phyloP scores from a whole-genome alignment of 1,139 yeast genomes.

The Kodamaea sp. region DNA sequence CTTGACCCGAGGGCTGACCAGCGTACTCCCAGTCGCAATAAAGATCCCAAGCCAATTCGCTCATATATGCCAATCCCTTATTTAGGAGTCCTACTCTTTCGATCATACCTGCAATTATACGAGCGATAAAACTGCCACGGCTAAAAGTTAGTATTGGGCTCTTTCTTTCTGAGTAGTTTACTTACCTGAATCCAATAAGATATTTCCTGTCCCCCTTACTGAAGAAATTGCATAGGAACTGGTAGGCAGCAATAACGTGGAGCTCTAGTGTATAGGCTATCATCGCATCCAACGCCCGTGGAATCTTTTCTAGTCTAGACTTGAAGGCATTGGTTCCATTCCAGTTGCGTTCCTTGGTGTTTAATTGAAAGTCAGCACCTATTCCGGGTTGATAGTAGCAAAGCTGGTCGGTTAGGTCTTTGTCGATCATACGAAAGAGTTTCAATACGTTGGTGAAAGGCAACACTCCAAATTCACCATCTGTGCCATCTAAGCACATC shows the following conservation, averaged over 20 bases:
- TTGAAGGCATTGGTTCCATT: slow-evolving; percentile 3
- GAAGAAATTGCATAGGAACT: slow-evolving; percentile 50
- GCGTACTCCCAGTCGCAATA: slow-evolving; percentile 63
- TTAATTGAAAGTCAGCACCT: slow-evolving; percentile 50
- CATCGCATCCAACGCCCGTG: slow-evolving; percentile 41
- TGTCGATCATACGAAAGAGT: slow-evolving; percentile 53
- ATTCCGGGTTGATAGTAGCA: slow-evolving; percentile 71
- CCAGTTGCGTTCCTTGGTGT: slow-evolving; percentile 22
- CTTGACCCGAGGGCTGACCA: slow-evolving; percentile 52
- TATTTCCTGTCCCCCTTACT: slow-evolving; percentile 50
- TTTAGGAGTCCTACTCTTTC: slow-evolving; percentile 59
- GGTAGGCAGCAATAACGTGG: slow-evolving; percentile 59
- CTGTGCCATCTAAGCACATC: slow-evolving; percentile 66
- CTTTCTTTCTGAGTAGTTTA: slow-evolving; percentile 1
- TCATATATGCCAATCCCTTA: slow-evolving; percentile 54
- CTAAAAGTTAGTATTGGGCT: slow-evolving; percentile 23
- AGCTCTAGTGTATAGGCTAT: slow-evolving; percentile 54
- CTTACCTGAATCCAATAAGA: slow-evolving; percentile 56
- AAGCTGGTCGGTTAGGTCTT: slow-evolving; percentile 41
- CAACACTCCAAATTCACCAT: slow-evolving; percentile 54
- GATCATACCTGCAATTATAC: slow-evolving; percentile 64
- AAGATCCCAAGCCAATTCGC: slow-evolving; percentile 60
- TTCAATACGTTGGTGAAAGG: slow-evolving; percentile 59
- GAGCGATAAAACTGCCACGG: slow-evolving; percentile 65
- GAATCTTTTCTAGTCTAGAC: background rate